Percentiles rank a stretch among this genome's conserved stretches.
Evolutionary conservation across 2,329 filamentous ascomycete species (phyloP).

Genomic region (Chaetoscypha palmicola): DNA sequence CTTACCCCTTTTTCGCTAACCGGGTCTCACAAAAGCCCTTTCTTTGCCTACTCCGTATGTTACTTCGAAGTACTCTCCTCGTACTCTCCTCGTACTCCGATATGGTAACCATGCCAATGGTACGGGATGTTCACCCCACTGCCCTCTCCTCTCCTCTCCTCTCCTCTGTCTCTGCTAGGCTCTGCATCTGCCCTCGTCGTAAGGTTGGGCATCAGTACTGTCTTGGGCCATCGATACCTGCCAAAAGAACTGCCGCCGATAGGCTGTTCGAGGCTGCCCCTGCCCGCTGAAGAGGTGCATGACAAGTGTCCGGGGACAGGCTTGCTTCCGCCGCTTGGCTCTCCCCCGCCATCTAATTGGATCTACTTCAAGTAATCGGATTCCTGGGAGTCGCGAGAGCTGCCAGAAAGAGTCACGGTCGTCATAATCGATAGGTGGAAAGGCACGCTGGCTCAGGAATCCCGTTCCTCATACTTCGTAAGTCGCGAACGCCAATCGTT

Average conservation of each 20-base stretch:
- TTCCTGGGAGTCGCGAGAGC: constrained; percentile 8
- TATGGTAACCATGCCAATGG: too few relatives aligned
- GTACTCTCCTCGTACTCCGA: neutral
- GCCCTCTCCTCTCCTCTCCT: neutral
- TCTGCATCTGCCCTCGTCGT: neutral
- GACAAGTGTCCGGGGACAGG: constrained; percentile 20
- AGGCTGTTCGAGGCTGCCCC: too few relatives aligned
- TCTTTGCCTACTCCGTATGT: neutral
- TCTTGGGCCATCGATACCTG: constrained; percentile 5
- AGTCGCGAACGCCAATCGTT: constrained; percentile 25
- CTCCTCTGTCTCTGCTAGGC: too few relatives aligned
- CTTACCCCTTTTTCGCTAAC: neutral
- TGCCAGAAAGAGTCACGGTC: constrained; percentile 15
- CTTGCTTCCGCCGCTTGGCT: constrained; percentile 12
- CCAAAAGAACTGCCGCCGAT: constrained; percentile 16
- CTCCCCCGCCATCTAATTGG: constrained; percentile 15
- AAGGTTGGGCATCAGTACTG: constrained; percentile 21
- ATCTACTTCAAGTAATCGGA: constrained; percentile 16
- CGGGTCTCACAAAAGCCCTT: neutral
- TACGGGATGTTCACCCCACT: neutral
- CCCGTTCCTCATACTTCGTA: too few relatives aligned
- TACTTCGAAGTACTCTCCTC: neutral
- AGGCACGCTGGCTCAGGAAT: constrained; percentile 13
- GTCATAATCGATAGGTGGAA: constrained; percentile 16
- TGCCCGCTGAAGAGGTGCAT: constrained; percentile 19